Conservation (phyloP, 441 rosid species). For the Corymbia citriodora region DNA sequence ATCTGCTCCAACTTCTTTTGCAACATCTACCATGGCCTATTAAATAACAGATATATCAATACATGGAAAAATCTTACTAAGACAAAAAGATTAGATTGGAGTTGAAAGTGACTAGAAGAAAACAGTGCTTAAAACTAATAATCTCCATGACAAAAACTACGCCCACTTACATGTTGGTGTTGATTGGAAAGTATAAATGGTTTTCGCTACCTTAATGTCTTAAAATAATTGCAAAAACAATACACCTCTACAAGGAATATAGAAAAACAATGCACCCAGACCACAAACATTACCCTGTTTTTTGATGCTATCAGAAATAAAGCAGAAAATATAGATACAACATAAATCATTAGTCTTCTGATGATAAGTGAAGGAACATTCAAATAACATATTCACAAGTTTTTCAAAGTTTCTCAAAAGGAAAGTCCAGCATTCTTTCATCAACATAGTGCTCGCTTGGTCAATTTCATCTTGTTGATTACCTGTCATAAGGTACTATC, state of each 20-base stretch:
- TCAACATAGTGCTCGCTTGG: not conserved
- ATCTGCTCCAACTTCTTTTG: conserved; percentile 95
- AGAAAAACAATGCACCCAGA: not conserved
- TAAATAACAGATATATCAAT: not conserved
- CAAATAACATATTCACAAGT: not conserved
- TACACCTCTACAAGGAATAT: not conserved
- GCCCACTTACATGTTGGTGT: not conserved
- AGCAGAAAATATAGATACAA: not conserved
- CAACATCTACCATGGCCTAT: conserved; percentile 98
- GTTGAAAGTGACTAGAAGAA: not conserved
- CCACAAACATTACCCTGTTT: not conserved
- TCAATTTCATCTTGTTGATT: not conserved
- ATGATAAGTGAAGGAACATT: not conserved
- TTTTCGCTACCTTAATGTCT: not conserved
- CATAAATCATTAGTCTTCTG: not conserved
- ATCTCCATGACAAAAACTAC: not conserved
- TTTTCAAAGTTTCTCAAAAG: not conserved
- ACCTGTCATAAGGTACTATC: not conserved
- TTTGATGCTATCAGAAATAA: not conserved
- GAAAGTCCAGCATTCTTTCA: not conserved
- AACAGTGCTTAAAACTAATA: not conserved
- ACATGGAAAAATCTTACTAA: not conserved
- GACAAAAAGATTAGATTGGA: not conserved
- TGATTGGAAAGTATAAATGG: not conserved
- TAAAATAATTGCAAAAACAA: not conserved